A percentile compares a stretch with the other conserved stretches of the same genome.
Evolutionary conservation across 148 eudicot genomes (phyloP).

Genomic region (Rhododendron ovatum): DNA sequence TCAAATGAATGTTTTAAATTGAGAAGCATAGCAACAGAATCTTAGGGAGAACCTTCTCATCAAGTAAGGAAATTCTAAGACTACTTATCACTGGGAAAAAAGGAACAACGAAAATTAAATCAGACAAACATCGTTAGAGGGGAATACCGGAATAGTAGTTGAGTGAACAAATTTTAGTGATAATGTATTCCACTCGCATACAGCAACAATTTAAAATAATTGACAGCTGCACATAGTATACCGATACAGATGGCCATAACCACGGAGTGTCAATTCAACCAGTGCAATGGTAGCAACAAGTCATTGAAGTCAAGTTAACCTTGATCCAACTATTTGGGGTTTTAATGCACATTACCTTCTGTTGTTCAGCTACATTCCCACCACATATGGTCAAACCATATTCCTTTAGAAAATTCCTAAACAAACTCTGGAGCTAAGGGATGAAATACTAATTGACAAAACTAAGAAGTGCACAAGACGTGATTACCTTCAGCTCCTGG

Average conservation of each 20-base stretch:
- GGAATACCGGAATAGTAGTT: background rate
- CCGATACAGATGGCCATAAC: background rate
- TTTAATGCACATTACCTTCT: background rate
- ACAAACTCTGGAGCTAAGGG: background rate
- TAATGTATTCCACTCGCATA: background rate
- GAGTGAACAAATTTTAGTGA: background rate
- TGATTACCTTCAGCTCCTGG: slow-evolving; percentile 73
- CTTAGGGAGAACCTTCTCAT: background rate
- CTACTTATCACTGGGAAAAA: background rate
- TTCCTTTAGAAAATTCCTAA: background rate
- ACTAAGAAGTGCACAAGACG: background rate
- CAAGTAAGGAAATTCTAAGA: background rate
- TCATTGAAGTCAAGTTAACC: background rate
- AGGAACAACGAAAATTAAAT: background rate
- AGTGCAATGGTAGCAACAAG: background rate
- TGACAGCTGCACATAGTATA: background rate
- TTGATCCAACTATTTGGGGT: background rate
- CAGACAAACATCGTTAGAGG: background rate
- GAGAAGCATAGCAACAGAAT: background rate
- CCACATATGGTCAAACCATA: background rate
- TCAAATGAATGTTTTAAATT: background rate
- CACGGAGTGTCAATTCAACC: background rate
- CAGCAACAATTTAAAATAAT: background rate
- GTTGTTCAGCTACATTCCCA: background rate
- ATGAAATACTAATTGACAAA: background rate